These are phyloP conservation scores for Phytopythium delawarense DNA, from an alignment of 352 stramenopile genomes.

Conservation along the genomic window DNA sequence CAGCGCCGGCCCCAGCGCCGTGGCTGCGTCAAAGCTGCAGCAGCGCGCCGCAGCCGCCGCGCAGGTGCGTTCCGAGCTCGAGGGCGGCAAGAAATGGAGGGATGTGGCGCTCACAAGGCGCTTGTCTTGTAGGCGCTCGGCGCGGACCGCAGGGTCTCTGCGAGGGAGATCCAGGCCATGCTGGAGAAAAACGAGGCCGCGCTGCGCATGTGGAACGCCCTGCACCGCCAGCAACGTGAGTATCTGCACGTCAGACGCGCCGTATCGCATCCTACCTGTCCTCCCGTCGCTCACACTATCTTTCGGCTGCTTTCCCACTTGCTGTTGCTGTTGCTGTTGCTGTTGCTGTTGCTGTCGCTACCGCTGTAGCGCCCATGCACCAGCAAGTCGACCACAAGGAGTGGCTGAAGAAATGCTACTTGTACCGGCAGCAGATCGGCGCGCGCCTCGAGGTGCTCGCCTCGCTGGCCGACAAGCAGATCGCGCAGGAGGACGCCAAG, in stretches of 20 bases:
- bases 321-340: background rate
- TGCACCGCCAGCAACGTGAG: slow-evolving; percentile 76
- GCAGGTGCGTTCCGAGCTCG: slow-evolving; percentile 23
- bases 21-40: slow-evolving; percentile 28
- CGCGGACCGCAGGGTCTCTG: slow-evolving; percentile 48
- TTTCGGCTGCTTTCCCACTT: background rate
- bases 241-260: background rate
- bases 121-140: slow-evolving; percentile 21
- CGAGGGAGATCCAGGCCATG: slow-evolving; percentile 72
- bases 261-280: background rate
- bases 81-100: background rate
- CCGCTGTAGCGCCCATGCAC: slow-evolving; percentile 42
- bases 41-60: slow-evolving; percentile 55
- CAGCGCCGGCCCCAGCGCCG: background rate
- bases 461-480: slow-evolving; percentile 77
- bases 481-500: slow-evolving; percentile 57
- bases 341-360: background rate
- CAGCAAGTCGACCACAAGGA: slow-evolving; percentile 59
- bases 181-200: slow-evolving; percentile 85
- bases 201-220: slow-evolving; percentile 64
- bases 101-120: background rate
- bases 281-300: background rate
- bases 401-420: slow-evolving; percentile 63
- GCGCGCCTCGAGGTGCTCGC: slow-evolving; percentile 67
- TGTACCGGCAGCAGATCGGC: slow-evolving; percentile 67